Conservation (phyloP, 352 stramenopile genomes). For the Hyaloperonospora arabidopsidis region DNA sequence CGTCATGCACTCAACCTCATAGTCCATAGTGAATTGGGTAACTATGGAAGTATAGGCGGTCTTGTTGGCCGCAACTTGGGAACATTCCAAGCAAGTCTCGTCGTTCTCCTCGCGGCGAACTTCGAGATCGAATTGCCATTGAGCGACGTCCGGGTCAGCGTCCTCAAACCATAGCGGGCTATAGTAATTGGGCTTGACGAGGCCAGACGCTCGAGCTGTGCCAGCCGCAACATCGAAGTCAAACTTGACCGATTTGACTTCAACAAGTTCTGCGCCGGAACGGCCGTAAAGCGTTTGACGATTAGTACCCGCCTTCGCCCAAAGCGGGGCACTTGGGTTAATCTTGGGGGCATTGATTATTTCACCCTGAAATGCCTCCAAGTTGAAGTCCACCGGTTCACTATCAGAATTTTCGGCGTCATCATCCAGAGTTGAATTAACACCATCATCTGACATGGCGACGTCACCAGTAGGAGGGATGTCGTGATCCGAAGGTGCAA, state of each 20-base stretch:
- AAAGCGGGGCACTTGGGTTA: not conserved
- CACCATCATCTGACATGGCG: not conserved
- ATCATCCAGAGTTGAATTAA: not conserved
- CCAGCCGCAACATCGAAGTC: not conserved
- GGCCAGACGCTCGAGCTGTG: not conserved
- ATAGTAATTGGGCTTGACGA: not conserved
- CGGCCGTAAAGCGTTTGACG: not conserved
- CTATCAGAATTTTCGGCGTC: not conserved
- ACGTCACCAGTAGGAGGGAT: not conserved
- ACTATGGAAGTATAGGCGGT: not conserved
- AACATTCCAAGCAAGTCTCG: not conserved
- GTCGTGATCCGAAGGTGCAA: not conserved
- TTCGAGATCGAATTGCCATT: constrained; percentile 1
- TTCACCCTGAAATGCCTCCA: not conserved
- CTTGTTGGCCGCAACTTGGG: not conserved
- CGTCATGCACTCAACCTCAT: not conserved
- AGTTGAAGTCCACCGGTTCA: not conserved
- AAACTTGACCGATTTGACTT: not conserved
- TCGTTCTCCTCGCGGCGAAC: not conserved
- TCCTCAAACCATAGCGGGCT: not conserved
- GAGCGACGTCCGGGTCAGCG: not conserved
- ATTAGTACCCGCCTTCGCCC: not conserved
- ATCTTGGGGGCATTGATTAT: not conserved
- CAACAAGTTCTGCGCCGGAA: not conserved
- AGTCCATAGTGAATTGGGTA: not conserved